Percentiles rank a stretch among this genome's conserved stretches.
These are phyloP conservation scores for Rhododendron mucronatum DNA, from an alignment of 148 eudicot genomes.

Conservation along the genomic window DNA sequence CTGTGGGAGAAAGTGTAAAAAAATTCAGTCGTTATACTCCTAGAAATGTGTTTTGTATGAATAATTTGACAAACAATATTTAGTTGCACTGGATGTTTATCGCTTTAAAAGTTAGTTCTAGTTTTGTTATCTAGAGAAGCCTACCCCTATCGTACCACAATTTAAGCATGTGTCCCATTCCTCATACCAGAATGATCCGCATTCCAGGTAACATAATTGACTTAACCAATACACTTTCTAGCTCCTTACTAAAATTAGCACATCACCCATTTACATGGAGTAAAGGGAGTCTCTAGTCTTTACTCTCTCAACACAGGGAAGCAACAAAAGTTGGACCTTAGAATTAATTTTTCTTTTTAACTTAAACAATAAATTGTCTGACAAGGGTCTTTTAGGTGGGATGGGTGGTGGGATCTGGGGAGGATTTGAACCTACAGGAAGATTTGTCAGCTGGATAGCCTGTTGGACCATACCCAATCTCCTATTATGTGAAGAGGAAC, in stretches of 20 bases:
- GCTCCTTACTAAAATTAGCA: not conserved
- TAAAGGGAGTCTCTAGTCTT: not conserved
- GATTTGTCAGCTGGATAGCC: not conserved
- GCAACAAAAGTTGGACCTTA: not conserved
- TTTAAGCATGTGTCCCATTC: too few relatives aligned
- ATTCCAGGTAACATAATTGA: not conserved
- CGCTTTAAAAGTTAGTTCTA: too few relatives aligned
- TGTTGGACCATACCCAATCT: not conserved
- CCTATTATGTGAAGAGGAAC: not conserved
- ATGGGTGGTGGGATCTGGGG: not conserved
- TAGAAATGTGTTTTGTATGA: too few relatives aligned
- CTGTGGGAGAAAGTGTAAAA: too few relatives aligned
- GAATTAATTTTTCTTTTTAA: not conserved
- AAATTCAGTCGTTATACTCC: too few relatives aligned
- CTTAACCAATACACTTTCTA: not conserved
- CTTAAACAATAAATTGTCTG: not conserved
- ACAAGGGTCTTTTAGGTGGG: not conserved
- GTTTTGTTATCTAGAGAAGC: too few relatives aligned
- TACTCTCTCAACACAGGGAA: not conserved
- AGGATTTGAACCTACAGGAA: not conserved
- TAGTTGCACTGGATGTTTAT: too few relatives aligned
- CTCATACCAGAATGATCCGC: too few relatives aligned
- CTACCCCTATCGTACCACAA: too few relatives aligned
- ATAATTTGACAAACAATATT: too few relatives aligned
- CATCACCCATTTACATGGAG: not conserved